Conservation (phyloP, 176 grass and related monocot genomes). For the Panicum miliaceum region DNA sequence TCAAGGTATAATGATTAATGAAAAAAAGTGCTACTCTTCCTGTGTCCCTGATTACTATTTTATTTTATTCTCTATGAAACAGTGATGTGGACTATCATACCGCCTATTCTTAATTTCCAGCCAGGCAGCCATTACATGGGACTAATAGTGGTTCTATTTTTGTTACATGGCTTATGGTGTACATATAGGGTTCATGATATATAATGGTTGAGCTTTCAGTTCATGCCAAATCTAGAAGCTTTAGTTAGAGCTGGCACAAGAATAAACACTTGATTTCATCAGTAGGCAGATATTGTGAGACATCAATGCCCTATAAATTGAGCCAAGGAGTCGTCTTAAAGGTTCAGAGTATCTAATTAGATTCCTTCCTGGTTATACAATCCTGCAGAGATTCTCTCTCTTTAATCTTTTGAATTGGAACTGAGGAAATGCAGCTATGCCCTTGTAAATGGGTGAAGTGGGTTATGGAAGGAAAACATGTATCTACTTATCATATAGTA, state of each 20-base stretch:
- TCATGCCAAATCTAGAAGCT: background rate
- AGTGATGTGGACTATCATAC: constrained; percentile 4
- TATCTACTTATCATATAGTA: background rate
- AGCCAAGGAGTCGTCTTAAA: background rate
- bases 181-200: background rate
- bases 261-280: background rate
- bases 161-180: background rate
- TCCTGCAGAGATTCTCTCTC: background rate
- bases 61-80: constrained; percentile 25
- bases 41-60: background rate
- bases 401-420: background rate
- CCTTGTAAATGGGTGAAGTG: background rate
- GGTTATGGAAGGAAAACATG: constrained; percentile 3
- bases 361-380: background rate
- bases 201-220: constrained; percentile 5
- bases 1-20: constrained; percentile 63
- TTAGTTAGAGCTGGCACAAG: background rate
- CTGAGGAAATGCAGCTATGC: background rate
- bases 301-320: background rate
- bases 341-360: background rate
- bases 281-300: constrained; percentile 15
- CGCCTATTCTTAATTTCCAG: background rate
- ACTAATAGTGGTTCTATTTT: background rate
- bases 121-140: background rate
- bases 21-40: background rate